Percentiles rank a stretch among this genome's conserved stretches.
Evolutionary conservation across 495 filamentous ascomycete species (phyloP).

Genomic region (Emericellopsis terricola): DNA sequence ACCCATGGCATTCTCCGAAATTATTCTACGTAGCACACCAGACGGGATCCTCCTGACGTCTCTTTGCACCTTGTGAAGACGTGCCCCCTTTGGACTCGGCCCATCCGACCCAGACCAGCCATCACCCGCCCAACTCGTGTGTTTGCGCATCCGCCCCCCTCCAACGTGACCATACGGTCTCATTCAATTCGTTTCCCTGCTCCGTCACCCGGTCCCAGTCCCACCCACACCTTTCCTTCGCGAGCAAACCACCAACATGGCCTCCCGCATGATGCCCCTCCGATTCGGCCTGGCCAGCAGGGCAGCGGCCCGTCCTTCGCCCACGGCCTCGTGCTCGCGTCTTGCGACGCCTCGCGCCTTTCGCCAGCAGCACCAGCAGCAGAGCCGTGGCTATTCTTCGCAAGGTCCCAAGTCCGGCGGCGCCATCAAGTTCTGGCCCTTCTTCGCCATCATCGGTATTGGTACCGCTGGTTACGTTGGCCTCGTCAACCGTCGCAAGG

Average conservation of each 20-base stretch:
- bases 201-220: too few species aligned
- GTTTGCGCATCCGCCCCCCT: too few species aligned
- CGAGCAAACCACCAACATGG: not conserved
- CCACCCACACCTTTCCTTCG: too few species aligned
- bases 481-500: constrained; percentile 17
- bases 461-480: constrained; percentile 28
- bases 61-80: too few species aligned
- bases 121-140: too few species aligned
- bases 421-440: constrained; percentile 29
- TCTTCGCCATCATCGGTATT: constrained; percentile 24
- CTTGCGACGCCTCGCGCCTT: not conserved
- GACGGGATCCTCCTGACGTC: too few species aligned
- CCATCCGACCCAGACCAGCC: too few species aligned
- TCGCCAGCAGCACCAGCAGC: constrained; percentile 1
- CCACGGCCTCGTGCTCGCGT: not conserved
- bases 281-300: constrained; percentile 1
- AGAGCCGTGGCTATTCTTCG: constrained; percentile 10
- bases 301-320: not conserved
- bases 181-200: too few species aligned
- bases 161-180: too few species aligned
- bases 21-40: too few species aligned
- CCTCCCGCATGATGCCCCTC: constrained; percentile 2
- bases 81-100: too few species aligned
- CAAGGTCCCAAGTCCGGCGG: constrained; percentile 7
- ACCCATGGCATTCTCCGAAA: too few species aligned